Conservation (phyloP, 306 rosid species). For the Crotalaria pallida region DNA sequence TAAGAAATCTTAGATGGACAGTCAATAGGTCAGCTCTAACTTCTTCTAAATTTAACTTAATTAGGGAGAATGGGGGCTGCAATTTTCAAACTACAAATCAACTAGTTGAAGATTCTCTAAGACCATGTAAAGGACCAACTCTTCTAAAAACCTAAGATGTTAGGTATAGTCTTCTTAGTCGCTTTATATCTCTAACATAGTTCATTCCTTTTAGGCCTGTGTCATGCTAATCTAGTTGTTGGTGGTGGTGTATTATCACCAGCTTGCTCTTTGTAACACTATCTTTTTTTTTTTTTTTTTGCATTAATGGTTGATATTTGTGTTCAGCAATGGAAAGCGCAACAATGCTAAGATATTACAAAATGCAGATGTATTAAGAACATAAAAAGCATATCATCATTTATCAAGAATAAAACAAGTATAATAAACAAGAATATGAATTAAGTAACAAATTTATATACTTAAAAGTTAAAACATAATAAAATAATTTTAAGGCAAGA, state of each 20-base stretch:
- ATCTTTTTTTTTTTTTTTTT: too few species aligned
- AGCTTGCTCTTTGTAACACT: constrained; percentile 34
- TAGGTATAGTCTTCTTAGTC: not conserved
- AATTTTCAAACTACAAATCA: not conserved
- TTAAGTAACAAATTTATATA: not conserved
- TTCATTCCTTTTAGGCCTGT: not conserved
- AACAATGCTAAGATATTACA: too few species aligned
- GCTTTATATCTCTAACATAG: not conserved
- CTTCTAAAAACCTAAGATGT: not conserved
- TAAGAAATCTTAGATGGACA: too few species aligned
- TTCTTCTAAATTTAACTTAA: not conserved
- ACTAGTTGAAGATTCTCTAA: not conserved
- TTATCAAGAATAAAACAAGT: not conserved
- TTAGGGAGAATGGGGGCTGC: not conserved
- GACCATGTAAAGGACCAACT: not conserved
- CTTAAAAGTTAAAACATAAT: not conserved
- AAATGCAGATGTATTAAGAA: constrained; percentile 23
- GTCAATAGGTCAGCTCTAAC: not conserved
- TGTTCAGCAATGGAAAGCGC: constrained; percentile 70
- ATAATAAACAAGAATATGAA: not conserved
- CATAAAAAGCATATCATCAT: not conserved
- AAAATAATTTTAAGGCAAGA: not conserved
- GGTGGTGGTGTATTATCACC: constrained; percentile 11
- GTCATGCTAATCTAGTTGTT: not conserved
- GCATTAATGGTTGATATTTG: constrained; percentile 45